Evolutionary conservation across 2,329 filamentous ascomycete genomes (phyloP), one percentile per base, ranked within the genome.

Genomic region (Hymenoscyphus fructigenus): DNA sequence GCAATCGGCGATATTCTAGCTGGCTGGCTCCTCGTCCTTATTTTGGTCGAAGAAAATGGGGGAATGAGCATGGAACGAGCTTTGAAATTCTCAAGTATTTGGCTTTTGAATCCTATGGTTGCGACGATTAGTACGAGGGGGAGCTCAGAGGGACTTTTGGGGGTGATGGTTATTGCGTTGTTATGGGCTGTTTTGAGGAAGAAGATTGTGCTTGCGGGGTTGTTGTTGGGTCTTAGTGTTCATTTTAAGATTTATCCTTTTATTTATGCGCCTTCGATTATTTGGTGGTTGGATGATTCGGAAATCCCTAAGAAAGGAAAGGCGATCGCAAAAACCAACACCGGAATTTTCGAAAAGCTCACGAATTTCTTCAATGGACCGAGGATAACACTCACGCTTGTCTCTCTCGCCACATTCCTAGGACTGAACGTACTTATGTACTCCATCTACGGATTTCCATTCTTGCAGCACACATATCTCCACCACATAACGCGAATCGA

Each of bases 171-270:
- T 5, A 87, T 92, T 67, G 90, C 87, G 0, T 77, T 98, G 41
- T 78, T 99, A 12, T 98, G 92, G 91, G 91, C 93, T 0, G 89
- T 91, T 0, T 79, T 93, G 68, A 81, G 84, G 60, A 83, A 82
- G 60, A 81, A 81, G n/a, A 79, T 90, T 20, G 73, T 78, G 0
- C 75, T 96, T 9, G 90, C 93, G 0, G 94, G 91, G 0, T 69
- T 88, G 2, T 77, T 98, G 34, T 81, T 99, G 2, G 95, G 95
- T 0, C 79, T 97, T 32, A 87, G 87, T 1, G 93, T 98, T 29
- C 95, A 99, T 79, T 96, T 99, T 80, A 99, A 99, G 83, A 98
- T 99, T 67, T 99, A 99, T 74, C 95, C 95, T 0, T 97, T 98
- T 77, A 92, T 99, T 66, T 99, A 99, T 77, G 94, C 91, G 1